phyloP scores from a whole-genome alignment of 352 stramenopile genomes.

The Phytophthora syringae region DNA sequence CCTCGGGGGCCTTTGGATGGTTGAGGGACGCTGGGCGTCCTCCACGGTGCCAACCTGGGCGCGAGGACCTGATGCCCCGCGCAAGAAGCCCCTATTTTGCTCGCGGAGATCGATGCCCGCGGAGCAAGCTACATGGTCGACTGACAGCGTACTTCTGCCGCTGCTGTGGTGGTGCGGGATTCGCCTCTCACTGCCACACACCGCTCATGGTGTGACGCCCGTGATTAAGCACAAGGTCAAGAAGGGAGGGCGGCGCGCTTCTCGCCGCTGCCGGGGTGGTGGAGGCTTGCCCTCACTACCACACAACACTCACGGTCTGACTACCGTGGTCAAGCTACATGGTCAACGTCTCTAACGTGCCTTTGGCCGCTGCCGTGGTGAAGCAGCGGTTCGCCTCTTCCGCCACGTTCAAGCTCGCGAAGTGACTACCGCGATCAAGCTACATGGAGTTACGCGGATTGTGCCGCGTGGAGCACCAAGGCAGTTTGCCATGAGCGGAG shows the following conservation, averaged over 20 bases:
- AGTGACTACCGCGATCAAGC: background rate
- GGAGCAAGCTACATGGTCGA: too few relatives aligned
- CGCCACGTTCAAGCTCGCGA: background rate
- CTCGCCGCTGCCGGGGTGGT: too few relatives aligned
- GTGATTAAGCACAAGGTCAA: background rate
- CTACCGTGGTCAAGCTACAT: too few relatives aligned
- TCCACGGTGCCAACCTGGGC: background rate
- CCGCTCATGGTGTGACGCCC: background rate
- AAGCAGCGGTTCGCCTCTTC: background rate
- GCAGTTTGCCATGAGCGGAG: background rate
- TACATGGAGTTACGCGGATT: background rate
- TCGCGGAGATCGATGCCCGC: background rate
- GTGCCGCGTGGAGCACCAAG: background rate
- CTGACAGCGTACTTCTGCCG: too few relatives aligned
- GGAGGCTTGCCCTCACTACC: too few relatives aligned
- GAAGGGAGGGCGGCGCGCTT: too few relatives aligned
- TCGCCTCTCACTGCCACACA: background rate
- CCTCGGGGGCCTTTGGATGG: background rate
- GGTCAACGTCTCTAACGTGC: background rate
- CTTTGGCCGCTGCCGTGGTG: background rate
- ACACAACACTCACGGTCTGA: too few relatives aligned
- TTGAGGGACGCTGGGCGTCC: background rate
- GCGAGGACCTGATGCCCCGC: background rate
- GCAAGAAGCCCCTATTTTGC: background rate
- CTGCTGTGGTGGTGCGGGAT: too few relatives aligned